Evolutionary conservation across 1,284 basidiomycete species (phyloP), one percentile per base, ranked within the genome.

Genomic region (Sporisorium iseilematis-ciliati): DNA sequence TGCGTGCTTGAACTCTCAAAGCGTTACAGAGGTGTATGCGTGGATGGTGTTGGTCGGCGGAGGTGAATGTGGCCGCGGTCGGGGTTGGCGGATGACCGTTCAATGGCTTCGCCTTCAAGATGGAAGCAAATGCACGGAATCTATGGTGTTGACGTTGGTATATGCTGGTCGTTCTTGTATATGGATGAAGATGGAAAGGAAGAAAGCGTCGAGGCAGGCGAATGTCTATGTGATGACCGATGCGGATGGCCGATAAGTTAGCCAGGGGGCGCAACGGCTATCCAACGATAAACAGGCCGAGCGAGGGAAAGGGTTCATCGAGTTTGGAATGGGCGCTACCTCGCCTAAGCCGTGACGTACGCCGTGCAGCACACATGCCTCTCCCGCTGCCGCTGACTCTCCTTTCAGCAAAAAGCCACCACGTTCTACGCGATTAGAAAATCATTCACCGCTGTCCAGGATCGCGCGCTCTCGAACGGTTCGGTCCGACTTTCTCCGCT

Each of bases 351-450:
- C 20, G 25, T 46, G 45, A 46, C 45, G 45, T 46, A 48, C 46
- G 46, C 46, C 46, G 46, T 48, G 46, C 46, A 48, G 46, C 45
- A 40, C 12, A n/a, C 38, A 14, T 40, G 12, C 38, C 16, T n/a
- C 16, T n/a, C 20, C 41, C 5, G 41, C 41, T 42, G 41, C 5
- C 41, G 18, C n/a, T 42, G 6, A 12, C 38, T 40, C 29, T 29
- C 29, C 8, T 11, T 35, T n/a, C n/a, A n/a, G n/a, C 33, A 35
- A 11, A 6, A 35, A 35, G 33, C 33, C 33, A 35, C 33, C 33
- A 35, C 33, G 33, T 35, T 35, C 12, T 35, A 38, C 14, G 35
- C 35, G 12, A 38, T 38, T 2, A 38, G 6, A 38, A 1, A 10
- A 38, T 38, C 35, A 14, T 38, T 12, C 14, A 12, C 14, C 12